Evolutionary conservation across 129 eudicot species (phyloP), one percentile per base, ranked within the genome.

Genomic region (Arctium minus): DNA sequence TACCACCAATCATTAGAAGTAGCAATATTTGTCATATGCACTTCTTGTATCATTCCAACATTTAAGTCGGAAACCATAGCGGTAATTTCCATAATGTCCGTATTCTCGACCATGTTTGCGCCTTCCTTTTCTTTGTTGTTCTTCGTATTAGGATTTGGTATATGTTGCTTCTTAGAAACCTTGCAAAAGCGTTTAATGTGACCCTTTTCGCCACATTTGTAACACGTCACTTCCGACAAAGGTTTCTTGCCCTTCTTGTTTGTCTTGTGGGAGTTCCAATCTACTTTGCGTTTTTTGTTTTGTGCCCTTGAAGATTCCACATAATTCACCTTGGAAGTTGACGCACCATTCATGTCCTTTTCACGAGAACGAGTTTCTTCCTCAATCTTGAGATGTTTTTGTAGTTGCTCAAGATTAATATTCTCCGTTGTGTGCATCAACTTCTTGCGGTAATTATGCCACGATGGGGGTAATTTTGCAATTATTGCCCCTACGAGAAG

Each of bases 1-100:
- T 10, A 35, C 86, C 81, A 82, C 86, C 86, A 67, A 53, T 81
- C 70, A 8, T 62, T 9, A 8, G 53, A 70, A 12, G 17, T 71
- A 29, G 42, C 27, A 22, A 31, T 6, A 36, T 69, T 46, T 7
- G 78, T 64, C 84, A 81, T 69, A 32, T 79, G 44, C 27, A 79
- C 6, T 46, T 79, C 33, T 1, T 56, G 40, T 7, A 68, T 37
- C 83, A 69, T 79, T 32, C 64, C 75, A 36, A 79, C n/a, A 2
- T 79, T 42, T 8, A 79, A 4, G 0, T 79, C n/a, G 2, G 76
- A 36, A 31, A 79, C 50, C 40, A 68, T 69, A 8, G 69, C 68
- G 11, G 46, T 39, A 36, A 74, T 8, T 10, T 31, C 40, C 11
- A 12, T 12, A 12, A 4, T 48, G 11, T 48, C 4, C 0, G 1